Base-by-base conservation (phyloP, 768 basidiomycete genomes). In the Calocera viscosa region DNA sequence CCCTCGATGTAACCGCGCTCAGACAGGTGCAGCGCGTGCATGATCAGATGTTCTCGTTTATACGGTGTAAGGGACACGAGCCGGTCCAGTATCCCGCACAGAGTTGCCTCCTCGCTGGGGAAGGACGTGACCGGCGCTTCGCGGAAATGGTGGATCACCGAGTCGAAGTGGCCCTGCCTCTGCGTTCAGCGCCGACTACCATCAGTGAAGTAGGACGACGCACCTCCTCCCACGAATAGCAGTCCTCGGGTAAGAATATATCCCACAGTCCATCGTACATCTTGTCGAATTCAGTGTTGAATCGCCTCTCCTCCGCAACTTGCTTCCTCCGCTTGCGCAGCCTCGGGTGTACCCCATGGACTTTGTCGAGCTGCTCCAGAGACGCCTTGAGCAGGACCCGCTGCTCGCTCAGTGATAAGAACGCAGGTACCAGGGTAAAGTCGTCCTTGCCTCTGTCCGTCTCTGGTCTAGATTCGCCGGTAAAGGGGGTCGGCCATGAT, bases 1-100 rank as follows among this genome's bases (percentile, higher is more conserved):
- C 73, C 73, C 12, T 73, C 66, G 67, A 80, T 80, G 49, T 73
- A 66, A n/a, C 78, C 79, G 1, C 68, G n/a, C 0, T 74, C 72
- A 0, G 76, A 71, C 10, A 80, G 76, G 67, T 80, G 79, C 12
- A 80, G 70, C 5, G 76, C 69, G 64, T 80, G 79, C 24, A 76
- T 75, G 49, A 67, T 64, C 39, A 70, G 68, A 49, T 70, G 68
- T 24, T 34, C n/a, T 35, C 34, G 16, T 35, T 40, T n/a, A 67
- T 28, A 24, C 39, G 32, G 14, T 71, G 72, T 0, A 77, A 77
- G 68, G 28, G 68, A 67, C 67, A 75, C 73, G 16, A 76, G 60
- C 22, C 72, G 65, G 32, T 65, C 22, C 40, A 77, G 63, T 28
- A 75, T 67, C 14, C 65, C 2, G 43, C 64, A 19, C 66, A 75